Percentiles rank a stretch among this genome's conserved stretches.
Evolutionary conservation across 2,329 filamentous ascomycete species (phyloP).

Genomic region (Cladosporium sp.): DNA sequence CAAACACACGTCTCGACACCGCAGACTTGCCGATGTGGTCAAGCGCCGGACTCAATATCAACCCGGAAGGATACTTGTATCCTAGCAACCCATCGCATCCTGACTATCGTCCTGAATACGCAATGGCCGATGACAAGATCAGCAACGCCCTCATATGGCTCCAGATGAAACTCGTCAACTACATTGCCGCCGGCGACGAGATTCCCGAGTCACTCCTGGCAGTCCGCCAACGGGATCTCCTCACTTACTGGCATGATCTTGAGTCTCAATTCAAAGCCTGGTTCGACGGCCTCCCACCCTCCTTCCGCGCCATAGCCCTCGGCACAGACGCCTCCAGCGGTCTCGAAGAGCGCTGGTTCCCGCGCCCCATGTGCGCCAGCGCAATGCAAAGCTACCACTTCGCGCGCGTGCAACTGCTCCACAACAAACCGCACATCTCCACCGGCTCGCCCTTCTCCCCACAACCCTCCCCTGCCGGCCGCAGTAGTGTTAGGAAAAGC

Average conservation of each 20-base stretch:
- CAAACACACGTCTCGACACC: constrained; percentile 61
- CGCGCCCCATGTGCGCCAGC: constrained; percentile 62
- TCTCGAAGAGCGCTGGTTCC: constrained; percentile 61
- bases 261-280: constrained; percentile 60
- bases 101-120: constrained; percentile 42
- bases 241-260: constrained; percentile 56
- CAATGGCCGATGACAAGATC: constrained; percentile 64
- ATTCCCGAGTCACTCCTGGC: constrained; percentile 43
- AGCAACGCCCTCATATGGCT: constrained; percentile 67
- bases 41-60: constrained; percentile 61
- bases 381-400: constrained; percentile 68
- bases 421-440: constrained; percentile 60
- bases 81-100: constrained; percentile 50
- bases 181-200: constrained; percentile 59
- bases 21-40: constrained; percentile 65
- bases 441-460: constrained; percentile 35
- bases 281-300: constrained; percentile 60
- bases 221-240: constrained; percentile 51
- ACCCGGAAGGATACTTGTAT: constrained; percentile 53
- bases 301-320: constrained; percentile 58
- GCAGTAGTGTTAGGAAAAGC: background rate
- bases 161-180: constrained; percentile 66
- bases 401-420: constrained; percentile 60
- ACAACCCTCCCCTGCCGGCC: background rate
- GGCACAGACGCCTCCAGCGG: constrained; percentile 32